phyloP scores from a whole-genome alignment of 2,329 filamentous ascomycete species.

The Zymoseptoria passerinii region DNA sequence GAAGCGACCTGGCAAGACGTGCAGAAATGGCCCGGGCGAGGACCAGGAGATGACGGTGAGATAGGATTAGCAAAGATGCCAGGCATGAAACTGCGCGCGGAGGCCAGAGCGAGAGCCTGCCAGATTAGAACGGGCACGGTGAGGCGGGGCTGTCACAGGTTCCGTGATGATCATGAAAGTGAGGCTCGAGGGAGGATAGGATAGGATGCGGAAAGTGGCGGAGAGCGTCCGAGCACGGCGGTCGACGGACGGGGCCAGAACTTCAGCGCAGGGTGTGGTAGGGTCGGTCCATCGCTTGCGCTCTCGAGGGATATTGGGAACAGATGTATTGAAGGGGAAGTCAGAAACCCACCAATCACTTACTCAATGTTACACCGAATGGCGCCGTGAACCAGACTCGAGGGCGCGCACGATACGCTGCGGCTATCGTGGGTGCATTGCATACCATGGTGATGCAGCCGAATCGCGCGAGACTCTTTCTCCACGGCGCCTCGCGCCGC shows the following conservation, averaged over 20 bases:
- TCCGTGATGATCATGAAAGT: slow-evolving; percentile 9
- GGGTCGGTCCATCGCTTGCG: not conserved
- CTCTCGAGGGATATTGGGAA: not conserved
- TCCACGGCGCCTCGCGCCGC: not conserved
- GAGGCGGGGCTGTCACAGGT: slow-evolving; percentile 14
- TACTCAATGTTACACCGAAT: not conserved
- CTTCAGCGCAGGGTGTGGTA: not conserved
- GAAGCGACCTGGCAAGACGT: slow-evolving; percentile 15
- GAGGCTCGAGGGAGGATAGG: slow-evolving; percentile 14
- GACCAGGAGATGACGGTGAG: not conserved
- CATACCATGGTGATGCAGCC: not conserved
- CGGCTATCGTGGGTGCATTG: not conserved
- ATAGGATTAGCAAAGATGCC: slow-evolving; percentile 18
- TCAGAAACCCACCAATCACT: not conserved
- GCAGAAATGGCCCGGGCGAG: slow-evolving; percentile 14
- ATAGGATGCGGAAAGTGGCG: not conserved
- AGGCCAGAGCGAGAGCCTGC: slow-evolving; percentile 11
- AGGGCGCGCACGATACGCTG: not conserved
- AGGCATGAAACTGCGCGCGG: slow-evolving; percentile 18
- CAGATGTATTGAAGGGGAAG: not conserved
- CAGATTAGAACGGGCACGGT: slow-evolving; percentile 11
- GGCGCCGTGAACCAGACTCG: not conserved
- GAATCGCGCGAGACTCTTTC: not conserved
- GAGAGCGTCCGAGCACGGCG: not conserved
- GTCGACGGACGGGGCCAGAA: not conserved